phyloP scores from a whole-genome alignment of 192 early-diverging fungal genomes.

The Linnemannia schmuckeri region DNA sequence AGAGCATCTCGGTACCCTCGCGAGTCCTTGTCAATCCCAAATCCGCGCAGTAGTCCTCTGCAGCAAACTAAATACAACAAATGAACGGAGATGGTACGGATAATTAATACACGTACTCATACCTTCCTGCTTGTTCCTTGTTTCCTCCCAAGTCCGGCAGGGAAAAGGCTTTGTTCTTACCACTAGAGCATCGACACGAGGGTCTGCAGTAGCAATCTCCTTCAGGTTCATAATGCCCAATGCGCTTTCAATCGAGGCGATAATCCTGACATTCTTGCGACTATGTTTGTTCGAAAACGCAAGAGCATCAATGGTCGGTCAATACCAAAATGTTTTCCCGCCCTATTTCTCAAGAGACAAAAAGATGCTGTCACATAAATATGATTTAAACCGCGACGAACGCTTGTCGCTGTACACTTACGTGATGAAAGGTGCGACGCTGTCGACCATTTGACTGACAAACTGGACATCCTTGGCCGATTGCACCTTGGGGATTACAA shows the following conservation, averaged over 20 bases:
- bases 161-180: slow-evolving; percentile 25
- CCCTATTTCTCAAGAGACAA: not conserved
- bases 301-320: slow-evolving; percentile 10
- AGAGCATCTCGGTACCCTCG: slow-evolving; percentile 80
- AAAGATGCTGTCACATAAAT: not conserved
- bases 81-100: not conserved
- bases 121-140: no score
- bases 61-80: slow-evolving; percentile 72
- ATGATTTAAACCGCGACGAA: slow-evolving; percentile 5
- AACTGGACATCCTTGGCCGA: slow-evolving; percentile 80
- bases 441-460: slow-evolving; percentile 81
- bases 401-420: slow-evolving; percentile 36
- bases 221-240: slow-evolving; percentile 87
- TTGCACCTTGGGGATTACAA: slow-evolving; percentile 94
- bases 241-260: slow-evolving; percentile 92
- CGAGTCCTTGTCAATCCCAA: slow-evolving; percentile 83
- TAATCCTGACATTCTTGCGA: slow-evolving; percentile 77
- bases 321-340: slow-evolving; percentile 2
- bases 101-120: not conserved
- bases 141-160: no score
- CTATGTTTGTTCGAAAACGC: slow-evolving; percentile 35
- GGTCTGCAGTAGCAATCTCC: slow-evolving; percentile 82
- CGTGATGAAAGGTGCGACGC: slow-evolving; percentile 73
- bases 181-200: slow-evolving; percentile 85
- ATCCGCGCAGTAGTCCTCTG: slow-evolving; percentile 97